Evolutionary conservation across 495 filamentous ascomycete genomes (phyloP).

Genomic region (Letharia lupina): DNA sequence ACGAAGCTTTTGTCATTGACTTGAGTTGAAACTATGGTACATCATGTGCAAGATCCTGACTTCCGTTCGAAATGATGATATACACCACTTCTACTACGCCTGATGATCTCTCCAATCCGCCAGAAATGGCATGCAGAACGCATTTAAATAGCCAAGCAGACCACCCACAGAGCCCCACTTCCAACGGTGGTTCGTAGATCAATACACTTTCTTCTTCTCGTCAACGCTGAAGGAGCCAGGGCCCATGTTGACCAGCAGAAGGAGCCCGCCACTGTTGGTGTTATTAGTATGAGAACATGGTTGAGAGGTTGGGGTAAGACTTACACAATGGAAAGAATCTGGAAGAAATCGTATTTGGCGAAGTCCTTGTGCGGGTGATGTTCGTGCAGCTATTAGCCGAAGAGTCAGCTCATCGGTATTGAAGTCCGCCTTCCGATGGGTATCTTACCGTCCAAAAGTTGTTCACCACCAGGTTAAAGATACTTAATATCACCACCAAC

Average conservation of each 20-base stretch:
- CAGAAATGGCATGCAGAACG: constrained; percentile 5
- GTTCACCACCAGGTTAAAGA: constrained; percentile 96
- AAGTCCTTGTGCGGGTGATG: constrained; percentile 99
- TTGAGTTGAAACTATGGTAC: constrained; percentile 10
- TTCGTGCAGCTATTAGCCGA: constrained; percentile 66
- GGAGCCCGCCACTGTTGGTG: constrained; percentile 62
- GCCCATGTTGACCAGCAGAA: constrained; percentile 96
- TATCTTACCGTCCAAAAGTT: constrained; percentile 97
- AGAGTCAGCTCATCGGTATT: constrained; percentile 12
- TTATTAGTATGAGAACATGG: constrained; percentile 8
- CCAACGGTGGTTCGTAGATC: constrained; percentile 1
- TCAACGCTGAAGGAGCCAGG: constrained; percentile 96
- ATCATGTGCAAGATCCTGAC: constrained; percentile 15
- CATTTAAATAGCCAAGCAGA: constrained; percentile 1
- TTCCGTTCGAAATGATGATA: constrained; percentile 1
- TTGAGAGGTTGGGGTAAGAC: constrained; percentile 26
- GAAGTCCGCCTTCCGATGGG: background rate
- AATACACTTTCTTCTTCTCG: constrained; percentile 99
- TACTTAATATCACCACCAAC: constrained; percentile 84
- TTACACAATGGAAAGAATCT: constrained; percentile 96
- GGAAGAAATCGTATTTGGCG: constrained; percentile 99
- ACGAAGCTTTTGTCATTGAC: constrained; percentile 11
- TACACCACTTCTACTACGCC: constrained; percentile 2
- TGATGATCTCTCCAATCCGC: constrained; percentile 9
- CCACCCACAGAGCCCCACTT: background rate